Percentiles rank a stretch among this genome's conserved stretches.
Conservation (phyloP, 768 basidiomycete species). For the Amanita subjunquillea region DNA sequence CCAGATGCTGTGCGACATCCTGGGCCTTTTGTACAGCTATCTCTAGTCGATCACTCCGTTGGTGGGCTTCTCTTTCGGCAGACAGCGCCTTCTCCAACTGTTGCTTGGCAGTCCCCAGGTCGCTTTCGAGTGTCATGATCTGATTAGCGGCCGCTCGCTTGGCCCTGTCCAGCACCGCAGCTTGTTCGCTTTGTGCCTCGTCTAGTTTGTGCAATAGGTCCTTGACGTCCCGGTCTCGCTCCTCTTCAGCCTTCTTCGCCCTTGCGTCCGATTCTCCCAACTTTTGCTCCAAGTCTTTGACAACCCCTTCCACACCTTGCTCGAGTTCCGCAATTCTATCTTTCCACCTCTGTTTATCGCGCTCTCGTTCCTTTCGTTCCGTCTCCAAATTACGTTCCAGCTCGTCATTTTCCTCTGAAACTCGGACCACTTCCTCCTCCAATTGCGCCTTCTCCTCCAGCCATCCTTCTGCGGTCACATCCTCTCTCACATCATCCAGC, state of each 20-base stretch:
- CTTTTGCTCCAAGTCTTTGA: slow-evolving; percentile 54
- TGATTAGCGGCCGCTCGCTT: slow-evolving; percentile 40
- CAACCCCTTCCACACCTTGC: slow-evolving; percentile 54
- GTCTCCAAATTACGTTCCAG: slow-evolving; percentile 35
- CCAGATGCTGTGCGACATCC: slow-evolving; percentile 56
- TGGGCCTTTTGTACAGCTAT: slow-evolving; percentile 40
- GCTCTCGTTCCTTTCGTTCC: slow-evolving; percentile 47
- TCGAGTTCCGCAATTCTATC: slow-evolving; percentile 66
- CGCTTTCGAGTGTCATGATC: slow-evolving; percentile 45
- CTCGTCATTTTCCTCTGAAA: slow-evolving; percentile 40
- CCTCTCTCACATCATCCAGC: slow-evolving; percentile 55
- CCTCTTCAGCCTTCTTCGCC: slow-evolving; percentile 29
- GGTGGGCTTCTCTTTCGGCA: slow-evolving; percentile 36
- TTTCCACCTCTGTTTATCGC: slow-evolving; percentile 63
- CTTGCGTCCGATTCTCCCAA: slow-evolving; percentile 40
- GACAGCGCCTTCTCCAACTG: slow-evolving; percentile 22
- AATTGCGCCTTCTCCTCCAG: slow-evolving; percentile 58
- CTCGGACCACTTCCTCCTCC: slow-evolving; percentile 35
- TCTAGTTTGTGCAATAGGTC: slow-evolving; percentile 37
- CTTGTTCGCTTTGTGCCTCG: slow-evolving; percentile 39
- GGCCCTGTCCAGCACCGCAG: slow-evolving; percentile 47
- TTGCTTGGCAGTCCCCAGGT: slow-evolving; percentile 36
- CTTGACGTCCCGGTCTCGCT: slow-evolving; percentile 22
- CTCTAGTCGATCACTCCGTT: slow-evolving; percentile 41
- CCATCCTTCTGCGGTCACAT: slow-evolving; percentile 55